Evolutionary conservation across 2,329 filamentous ascomycete species (phyloP).

Genomic region (Fusarium torulosum): DNA sequence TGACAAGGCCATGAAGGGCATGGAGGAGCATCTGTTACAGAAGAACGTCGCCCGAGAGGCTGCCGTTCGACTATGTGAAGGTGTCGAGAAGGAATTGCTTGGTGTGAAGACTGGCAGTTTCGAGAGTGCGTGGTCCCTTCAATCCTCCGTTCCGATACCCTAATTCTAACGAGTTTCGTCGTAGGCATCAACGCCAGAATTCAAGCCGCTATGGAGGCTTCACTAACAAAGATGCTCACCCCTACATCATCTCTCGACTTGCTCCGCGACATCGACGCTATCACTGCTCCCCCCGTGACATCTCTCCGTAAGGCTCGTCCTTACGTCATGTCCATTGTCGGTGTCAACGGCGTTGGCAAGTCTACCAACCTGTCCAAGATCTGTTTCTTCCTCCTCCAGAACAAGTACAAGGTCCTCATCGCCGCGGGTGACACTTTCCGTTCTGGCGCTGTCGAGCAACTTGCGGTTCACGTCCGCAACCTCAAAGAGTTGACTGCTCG

Average conservation of each 20-base stretch:
- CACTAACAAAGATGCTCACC: constrained; percentile 93
- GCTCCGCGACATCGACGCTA: constrained; percentile 88
- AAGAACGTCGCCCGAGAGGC: constrained; percentile 98
- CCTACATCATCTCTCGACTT: constrained; percentile 95
- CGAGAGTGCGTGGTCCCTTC: constrained; percentile 69
- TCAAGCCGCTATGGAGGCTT: constrained; percentile 88
- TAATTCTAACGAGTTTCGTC: constrained; percentile 34
- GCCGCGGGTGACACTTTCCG: constrained; percentile 97
- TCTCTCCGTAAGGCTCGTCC: constrained; percentile 77
- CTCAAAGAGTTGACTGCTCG: constrained; percentile 87
- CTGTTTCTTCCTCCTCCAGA: constrained; percentile 96
- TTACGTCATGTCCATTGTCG: constrained; percentile 98
- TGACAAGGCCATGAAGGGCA: constrained; percentile 91
- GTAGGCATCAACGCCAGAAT: constrained; percentile 83
- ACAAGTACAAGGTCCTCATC: constrained; percentile 94
- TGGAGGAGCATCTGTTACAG: constrained; percentile 93
- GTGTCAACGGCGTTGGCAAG: constrained; percentile 98
- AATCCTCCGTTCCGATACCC: not conserved
- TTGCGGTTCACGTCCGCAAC: constrained; percentile 94
- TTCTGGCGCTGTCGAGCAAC: constrained; percentile 95
- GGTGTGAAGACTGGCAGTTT: constrained; percentile 94
- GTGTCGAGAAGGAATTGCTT: constrained; percentile 89
- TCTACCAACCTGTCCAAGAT: constrained; percentile 98
- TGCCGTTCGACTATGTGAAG: constrained; percentile 88
- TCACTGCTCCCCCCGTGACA: constrained; percentile 74